Base-by-base conservation (phyloP, 1,139 yeast species). In the Wickerhamomyces sp. region DNA sequence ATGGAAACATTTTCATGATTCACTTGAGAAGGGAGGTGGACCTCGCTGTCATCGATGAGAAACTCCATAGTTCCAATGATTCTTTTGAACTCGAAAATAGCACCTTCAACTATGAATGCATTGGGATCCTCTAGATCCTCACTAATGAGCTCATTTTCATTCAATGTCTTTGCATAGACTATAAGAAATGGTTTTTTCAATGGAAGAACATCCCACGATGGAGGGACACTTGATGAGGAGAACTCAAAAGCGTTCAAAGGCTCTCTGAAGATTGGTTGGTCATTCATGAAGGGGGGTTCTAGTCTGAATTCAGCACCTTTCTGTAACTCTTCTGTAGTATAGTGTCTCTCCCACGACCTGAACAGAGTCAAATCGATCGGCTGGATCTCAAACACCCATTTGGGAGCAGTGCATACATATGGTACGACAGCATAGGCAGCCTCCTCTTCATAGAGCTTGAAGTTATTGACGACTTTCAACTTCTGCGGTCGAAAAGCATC, bases 261-360 rank as follows among this genome's bases (percentile, higher is more conserved):
- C 35, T 55, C 56, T n/a, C 40, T 33, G 35, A 52, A 53, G 4
- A 43, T 37, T 2, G 57, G 57, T 10, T 37, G 40, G 23, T 43
- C 48, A 11, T 36, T 43, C 56, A 54, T 56, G 37, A 46, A 54
- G 14, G 51, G 51, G 2, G 53, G 35, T 18, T 46, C 45, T n/a
- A 56, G 15, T 8, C 49, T 41, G 31, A 35, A 54, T 8, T 51
- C 53, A 2, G 45, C 33, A 1, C 58, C 58, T 34, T 49, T 52
- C 7, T 46, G 47, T 11, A 54, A 41, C 0, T 44, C 43, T 29
- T 56, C 58, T 8, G 48, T 46, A 10, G 48, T 15, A 10, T 34
- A 26, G 23, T 33, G 34, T 1, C 2, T 15, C 27, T 55, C 51
- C 10, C 44, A 27, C 10, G 44, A 36, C 6, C 15, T 23, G 14